Conservation (phyloP, 345 rosid genomes). For the Erucastrum elatum region DNA sequence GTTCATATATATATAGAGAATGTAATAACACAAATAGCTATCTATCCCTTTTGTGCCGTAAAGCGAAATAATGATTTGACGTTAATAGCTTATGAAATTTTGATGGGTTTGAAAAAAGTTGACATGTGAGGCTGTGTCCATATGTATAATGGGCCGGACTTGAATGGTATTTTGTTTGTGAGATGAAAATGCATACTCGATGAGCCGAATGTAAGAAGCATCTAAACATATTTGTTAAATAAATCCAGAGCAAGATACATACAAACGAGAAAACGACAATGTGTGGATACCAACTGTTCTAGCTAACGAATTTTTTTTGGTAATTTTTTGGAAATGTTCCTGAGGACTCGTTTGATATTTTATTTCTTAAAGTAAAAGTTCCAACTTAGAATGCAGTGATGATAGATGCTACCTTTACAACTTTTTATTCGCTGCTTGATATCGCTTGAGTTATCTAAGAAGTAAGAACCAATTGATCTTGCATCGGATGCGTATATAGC, state of each 20-base stretch:
- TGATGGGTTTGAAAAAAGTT: slow-evolving; percentile 7
- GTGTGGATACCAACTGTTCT: neutral
- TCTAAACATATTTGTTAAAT: neutral
- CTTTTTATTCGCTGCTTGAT: neutral
- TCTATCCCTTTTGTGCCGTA: slow-evolving; percentile 10
- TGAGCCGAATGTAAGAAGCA: neutral
- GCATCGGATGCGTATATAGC: neutral
- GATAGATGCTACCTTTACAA: neutral
- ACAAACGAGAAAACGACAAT: neutral
- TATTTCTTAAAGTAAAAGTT: neutral
- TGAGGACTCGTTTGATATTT: neutral
- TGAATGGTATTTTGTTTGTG: neutral
- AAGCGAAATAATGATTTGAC: neutral
- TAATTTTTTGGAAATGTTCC: neutral
- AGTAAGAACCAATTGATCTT: neutral
- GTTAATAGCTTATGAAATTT: neutral
- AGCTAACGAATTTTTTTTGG: neutral
- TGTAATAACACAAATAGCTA: neutral
- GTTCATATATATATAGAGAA: slow-evolving; percentile 11
- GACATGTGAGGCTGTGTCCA: neutral
- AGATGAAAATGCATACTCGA: neutral
- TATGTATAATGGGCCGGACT: slow-evolving; percentile 20
- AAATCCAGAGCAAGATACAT: neutral
- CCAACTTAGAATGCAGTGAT: neutral
- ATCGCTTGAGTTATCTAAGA: neutral